These are phyloP conservation scores for Phytophthora europaea DNA, from an alignment of 352 stramenopile genomes.

Conservation along the genomic window DNA sequence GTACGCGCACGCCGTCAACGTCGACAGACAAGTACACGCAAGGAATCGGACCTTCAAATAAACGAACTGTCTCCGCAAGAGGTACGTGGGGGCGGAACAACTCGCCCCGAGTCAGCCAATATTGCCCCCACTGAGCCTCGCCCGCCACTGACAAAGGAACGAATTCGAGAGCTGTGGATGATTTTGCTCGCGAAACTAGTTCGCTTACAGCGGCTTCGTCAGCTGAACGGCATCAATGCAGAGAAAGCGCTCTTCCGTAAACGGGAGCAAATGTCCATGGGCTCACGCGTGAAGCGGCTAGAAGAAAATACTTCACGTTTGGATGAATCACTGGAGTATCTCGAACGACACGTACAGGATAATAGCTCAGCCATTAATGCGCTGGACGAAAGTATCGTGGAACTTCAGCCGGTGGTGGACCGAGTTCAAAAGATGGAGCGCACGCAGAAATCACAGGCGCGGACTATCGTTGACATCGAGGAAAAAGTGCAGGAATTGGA, in stretches of 20 bases:
- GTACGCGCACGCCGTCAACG: constrained; percentile 53
- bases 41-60: constrained; percentile 26
- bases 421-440: constrained; percentile 56
- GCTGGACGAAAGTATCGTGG: constrained; percentile 46
- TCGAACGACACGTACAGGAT: constrained; percentile 51
- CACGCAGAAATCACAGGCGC: constrained; percentile 47
- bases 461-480: constrained; percentile 60
- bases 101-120: constrained; percentile 2
- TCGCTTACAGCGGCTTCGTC: constrained; percentile 63
- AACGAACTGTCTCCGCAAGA: constrained; percentile 3
- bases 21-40: constrained; percentile 33
- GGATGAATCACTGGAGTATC: constrained; percentile 61
- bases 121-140: constrained; percentile 8
- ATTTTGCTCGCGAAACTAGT: constrained; percentile 64
- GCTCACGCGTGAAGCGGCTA: constrained; percentile 62
- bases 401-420: constrained; percentile 50
- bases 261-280: constrained; percentile 73
- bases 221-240: constrained; percentile 57
- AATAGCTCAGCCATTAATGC: constrained; percentile 51
- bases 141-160: constrained; percentile 45
- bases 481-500: constrained; percentile 69
- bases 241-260: constrained; percentile 62
- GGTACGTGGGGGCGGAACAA: neutral
- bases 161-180: constrained; percentile 55
- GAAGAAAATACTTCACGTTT: constrained; percentile 62